Base-by-base conservation (phyloP, 768 basidiomycete species). In the Podaxis sp. region DNA sequence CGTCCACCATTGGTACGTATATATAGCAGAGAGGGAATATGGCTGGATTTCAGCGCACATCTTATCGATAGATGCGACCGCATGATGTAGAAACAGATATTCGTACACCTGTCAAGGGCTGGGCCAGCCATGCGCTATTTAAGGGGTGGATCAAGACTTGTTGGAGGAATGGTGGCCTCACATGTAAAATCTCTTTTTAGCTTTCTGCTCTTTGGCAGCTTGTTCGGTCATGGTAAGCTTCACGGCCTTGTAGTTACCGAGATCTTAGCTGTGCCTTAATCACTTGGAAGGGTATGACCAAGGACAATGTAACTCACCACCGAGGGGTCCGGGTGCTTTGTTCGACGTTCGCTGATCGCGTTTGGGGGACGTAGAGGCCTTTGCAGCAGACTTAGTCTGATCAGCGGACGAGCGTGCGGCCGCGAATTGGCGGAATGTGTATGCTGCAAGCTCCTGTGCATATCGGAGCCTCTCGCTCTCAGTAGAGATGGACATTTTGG, bases 361-460 rank as follows among this genome's bases (percentile, higher is more conserved):
- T 3, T 50, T 24, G 12, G 40, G 6, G 6, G 17, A 10, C n/a
- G 46, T 8, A 4, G 54, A 22, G 13, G 48, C 15, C 2, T 12
- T 20, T 17, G 3, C n/a, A 28, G 37, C 12, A n/a, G 15, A 20
- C 7, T 53, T 33, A 3, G 24, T 2, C 41, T 30, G 41, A 7
- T 51, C 46, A 26, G 13, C 30, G 46, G 54, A 50, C 1, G 54
- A 58, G 30, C 49, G 71, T 33, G 82, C 82, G 2, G 72, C 71
- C 36, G 75, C 67, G 63, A 81, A 78, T 64, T 83, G 83, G 65
- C 76, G 77, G 26, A 80, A 71, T 28, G 83, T 84, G 67, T 84
- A 82, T 5, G 74, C 76, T 51, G 80, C 79, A 52, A 86, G 76
- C 54, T 81, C 76, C 64, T 79, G 76, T 20, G 82, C 80, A 70